A percentile compares a stretch with the other conserved stretches of the same genome.
These are phyloP conservation scores for Verticillium albo-atrum DNA, from an alignment of 2,329 filamentous ascomycete genomes.

Conservation along the genomic window DNA sequence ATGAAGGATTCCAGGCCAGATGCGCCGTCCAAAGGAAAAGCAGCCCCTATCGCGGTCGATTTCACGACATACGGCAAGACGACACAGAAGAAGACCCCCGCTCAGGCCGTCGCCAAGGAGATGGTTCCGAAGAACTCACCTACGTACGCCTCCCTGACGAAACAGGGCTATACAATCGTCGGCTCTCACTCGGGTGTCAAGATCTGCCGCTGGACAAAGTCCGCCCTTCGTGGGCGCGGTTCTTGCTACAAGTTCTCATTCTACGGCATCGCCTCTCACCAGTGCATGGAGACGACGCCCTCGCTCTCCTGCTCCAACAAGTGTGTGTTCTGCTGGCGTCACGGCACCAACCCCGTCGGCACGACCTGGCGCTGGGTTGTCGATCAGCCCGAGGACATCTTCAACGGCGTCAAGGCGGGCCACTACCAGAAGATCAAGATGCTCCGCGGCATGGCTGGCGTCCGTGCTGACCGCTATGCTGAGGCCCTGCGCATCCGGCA, in stretches of 20 bases:
- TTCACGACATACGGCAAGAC: slow-evolving; percentile 69
- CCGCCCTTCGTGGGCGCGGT: slow-evolving; percentile 83
- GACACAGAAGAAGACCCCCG: slow-evolving; percentile 38
- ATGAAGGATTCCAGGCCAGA: slow-evolving; percentile 43
- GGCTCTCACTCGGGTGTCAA: slow-evolving; percentile 95
- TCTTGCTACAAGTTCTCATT: slow-evolving; percentile 98
- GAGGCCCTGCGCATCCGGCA: slow-evolving; percentile 93
- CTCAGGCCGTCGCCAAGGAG: slow-evolving; percentile 61
- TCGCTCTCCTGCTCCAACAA: slow-evolving; percentile 97
- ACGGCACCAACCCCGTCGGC: slow-evolving; percentile 93
- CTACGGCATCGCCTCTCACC: slow-evolving; percentile 93
- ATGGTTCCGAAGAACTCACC: slow-evolving; percentile 94
- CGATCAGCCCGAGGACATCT: slow-evolving; percentile 85
- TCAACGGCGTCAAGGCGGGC: slow-evolving; percentile 81
- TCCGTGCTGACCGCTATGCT: slow-evolving; percentile 83
- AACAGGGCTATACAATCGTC: slow-evolving; percentile 94
- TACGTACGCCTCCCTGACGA: slow-evolving; percentile 83
- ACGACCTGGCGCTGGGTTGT: slow-evolving; percentile 97
- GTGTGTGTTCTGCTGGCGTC: slow-evolving; percentile 98
- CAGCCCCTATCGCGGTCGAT: slow-evolving; percentile 68
- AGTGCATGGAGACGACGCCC: slow-evolving; percentile 97
- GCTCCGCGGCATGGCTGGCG: slow-evolving; percentile 89
- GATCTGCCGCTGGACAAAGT: slow-evolving; percentile 98
- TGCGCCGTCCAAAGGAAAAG: slow-evolving; percentile 19
- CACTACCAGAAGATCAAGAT: slow-evolving; percentile 99